Conservation (phyloP, 257 asterid species). For the Solanum chiquidenum region DNA sequence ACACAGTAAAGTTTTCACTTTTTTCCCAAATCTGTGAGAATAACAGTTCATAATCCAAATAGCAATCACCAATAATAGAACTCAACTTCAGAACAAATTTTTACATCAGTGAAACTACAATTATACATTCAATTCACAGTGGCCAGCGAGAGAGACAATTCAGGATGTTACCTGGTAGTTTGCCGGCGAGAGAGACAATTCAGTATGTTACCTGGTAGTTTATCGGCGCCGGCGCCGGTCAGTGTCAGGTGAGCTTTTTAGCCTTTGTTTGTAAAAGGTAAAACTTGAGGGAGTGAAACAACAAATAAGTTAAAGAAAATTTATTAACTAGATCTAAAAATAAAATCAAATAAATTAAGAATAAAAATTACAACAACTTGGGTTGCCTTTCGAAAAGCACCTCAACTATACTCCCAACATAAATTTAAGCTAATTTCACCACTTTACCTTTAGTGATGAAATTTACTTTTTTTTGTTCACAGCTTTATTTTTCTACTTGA, state of each 20-base stretch:
- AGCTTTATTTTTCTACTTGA: fast-evolving
- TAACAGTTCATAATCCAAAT: neutral
- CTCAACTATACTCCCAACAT: neutral
- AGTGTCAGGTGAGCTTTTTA: neutral
- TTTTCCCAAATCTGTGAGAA: neutral
- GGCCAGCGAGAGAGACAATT: neutral
- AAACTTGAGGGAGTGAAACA: no score
- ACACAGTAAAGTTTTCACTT: neutral
- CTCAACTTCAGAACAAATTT: neutral
- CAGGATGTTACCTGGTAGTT: neutral
- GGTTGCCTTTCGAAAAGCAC: neutral
- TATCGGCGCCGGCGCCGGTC: neutral
- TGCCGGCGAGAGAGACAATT: neutral
- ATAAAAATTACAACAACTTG: neutral
- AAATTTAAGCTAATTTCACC: neutral
- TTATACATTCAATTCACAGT: neutral
- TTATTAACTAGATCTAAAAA: neutral
- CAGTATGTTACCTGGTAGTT: neutral
- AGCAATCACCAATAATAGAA: neutral
- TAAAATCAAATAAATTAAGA: neutral
- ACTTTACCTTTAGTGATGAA: no score
- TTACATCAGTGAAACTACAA: neutral
- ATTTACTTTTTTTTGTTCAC: no score
- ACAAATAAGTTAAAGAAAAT: no score
- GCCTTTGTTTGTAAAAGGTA: neutral